Percentiles rank a stretch among this genome's conserved stretches.
These are phyloP conservation scores for Solanum bukasovii DNA, from an alignment of 257 asterid genomes.

Conservation along the genomic window DNA sequence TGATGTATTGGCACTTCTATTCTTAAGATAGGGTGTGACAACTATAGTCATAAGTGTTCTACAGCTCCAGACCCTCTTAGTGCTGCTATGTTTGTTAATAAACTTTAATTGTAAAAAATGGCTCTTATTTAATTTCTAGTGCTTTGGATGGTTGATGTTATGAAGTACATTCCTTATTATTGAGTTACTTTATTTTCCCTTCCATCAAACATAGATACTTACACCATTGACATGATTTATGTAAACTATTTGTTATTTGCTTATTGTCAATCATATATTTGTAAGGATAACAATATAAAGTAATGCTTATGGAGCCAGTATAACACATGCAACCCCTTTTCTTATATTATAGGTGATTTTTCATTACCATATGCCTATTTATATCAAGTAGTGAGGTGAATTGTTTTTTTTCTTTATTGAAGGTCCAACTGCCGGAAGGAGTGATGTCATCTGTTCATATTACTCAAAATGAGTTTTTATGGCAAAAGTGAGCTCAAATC, in stretches of 20 bases:
- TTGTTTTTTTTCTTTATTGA: background rate
- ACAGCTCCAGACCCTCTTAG: no score
- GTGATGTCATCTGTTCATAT: slow-evolving; percentile 41
- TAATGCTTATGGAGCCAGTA: background rate
- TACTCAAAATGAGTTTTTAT: background rate
- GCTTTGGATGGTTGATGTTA: no score
- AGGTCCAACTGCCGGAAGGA: slow-evolving; percentile 47
- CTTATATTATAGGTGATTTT: background rate
- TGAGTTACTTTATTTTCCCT: background rate
- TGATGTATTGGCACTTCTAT: no score
- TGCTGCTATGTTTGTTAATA: no score
- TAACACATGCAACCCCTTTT: background rate
- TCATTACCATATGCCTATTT: background rate
- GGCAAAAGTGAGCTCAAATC: slow-evolving; percentile 39
- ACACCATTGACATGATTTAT: no score
- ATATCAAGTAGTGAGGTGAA: background rate
- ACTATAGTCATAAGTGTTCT: no score
- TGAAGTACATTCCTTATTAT: no score
- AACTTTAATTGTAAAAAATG: no score
- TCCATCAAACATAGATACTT: no score
- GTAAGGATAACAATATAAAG: background rate
- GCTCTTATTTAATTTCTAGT: background rate
- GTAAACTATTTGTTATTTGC: no score
- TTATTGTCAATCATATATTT: background rate
- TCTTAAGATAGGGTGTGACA: no score